A percentile compares a stretch with the other conserved stretches of the same genome.
Evolutionary conservation across 73 alveolate species (phyloP).

Genomic region (Diophrys appendiculata): DNA sequence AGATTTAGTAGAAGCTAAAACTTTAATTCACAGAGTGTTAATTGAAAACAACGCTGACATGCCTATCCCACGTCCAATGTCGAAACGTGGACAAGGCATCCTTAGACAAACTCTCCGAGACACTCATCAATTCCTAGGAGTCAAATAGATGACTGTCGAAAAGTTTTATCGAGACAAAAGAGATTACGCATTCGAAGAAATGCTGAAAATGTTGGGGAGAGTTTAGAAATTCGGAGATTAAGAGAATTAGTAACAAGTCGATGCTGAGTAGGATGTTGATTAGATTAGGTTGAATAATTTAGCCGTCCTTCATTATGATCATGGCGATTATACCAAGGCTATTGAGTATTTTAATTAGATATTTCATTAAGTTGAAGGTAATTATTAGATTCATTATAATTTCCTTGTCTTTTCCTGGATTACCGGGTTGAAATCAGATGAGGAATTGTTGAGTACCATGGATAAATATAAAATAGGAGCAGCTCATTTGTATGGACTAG

Average conservation of each 20-base stretch:
- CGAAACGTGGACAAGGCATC: neutral
- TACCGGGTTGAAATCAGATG: slow-evolving; percentile 38
- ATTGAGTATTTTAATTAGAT: slow-evolving; percentile 16
- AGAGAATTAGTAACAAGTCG: neutral
- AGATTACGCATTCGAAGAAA: neutral
- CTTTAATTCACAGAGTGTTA: slow-evolving; percentile 15
- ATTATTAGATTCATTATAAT: slow-evolving; percentile 22
- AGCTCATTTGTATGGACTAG: slow-evolving; percentile 23
- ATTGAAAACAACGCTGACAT: slow-evolving; percentile 15
- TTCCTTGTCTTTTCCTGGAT: slow-evolving; percentile 44
- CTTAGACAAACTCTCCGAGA: neutral
- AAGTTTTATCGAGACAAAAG: neutral
- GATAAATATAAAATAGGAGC: neutral
- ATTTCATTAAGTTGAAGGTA: slow-evolving; percentile 6
- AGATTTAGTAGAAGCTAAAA: slow-evolving; percentile 17
- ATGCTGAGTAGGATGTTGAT: slow-evolving; percentile 16
- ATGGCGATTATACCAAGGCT: slow-evolving; percentile 18
- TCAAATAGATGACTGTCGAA: neutral
- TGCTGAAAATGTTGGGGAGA: slow-evolving; percentile 4
- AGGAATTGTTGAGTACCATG: neutral
- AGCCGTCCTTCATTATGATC: slow-evolving; percentile 40
- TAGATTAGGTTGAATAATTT: slow-evolving; percentile 18
- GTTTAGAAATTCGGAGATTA: neutral
- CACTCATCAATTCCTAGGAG: neutral
- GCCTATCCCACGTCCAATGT: slow-evolving; percentile 4